Percentiles rank a stretch among this genome's conserved stretches.
phyloP scores from a whole-genome alignment of 164 flowering plant species.

The Annona cherimola region DNA sequence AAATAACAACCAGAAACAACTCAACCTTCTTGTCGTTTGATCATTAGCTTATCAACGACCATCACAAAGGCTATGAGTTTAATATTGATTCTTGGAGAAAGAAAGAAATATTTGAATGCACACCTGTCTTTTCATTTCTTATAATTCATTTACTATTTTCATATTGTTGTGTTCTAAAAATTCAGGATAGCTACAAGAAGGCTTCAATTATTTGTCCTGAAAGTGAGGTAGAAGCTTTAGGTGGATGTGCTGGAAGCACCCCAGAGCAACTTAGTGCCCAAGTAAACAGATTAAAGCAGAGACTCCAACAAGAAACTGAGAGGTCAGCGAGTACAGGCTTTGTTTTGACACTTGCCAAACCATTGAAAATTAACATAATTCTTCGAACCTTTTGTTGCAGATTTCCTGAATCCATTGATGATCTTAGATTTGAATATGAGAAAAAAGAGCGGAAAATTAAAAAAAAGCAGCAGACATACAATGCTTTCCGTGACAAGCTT shows the following conservation, averaged over 20 bases:
- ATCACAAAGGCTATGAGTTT: too few species aligned
- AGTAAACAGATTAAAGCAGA: slow-evolving; percentile 45
- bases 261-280: slow-evolving; percentile 78
- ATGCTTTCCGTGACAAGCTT: slow-evolving; percentile 59
- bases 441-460: slow-evolving; percentile 58
- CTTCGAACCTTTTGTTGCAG: slow-evolving; percentile 31
- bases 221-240: slow-evolving; percentile 72
- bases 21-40: too few species aligned
- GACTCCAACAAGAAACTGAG: slow-evolving; percentile 61
- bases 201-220: slow-evolving; percentile 85
- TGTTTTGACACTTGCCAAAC: slow-evolving; percentile 4
- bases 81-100: too few species aligned
- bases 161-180: not conserved
- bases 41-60: too few species aligned
- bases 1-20: too few species aligned
- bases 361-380: not conserved
- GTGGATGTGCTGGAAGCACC: slow-evolving; percentile 49
- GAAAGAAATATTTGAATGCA: too few species aligned
- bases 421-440: slow-evolving; percentile 53
- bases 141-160: too few species aligned
- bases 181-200: slow-evolving; percentile 63
- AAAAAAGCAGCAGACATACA: slow-evolving; percentile 50
- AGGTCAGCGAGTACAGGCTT: slow-evolving; percentile 29
- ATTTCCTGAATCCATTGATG: slow-evolving; percentile 78
- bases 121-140: too few species aligned